Evolutionary conservation across 1,139 yeast species (phyloP), one percentile per base, ranked within the genome.

Genomic region (Saccharomyces hybrid): DNA sequence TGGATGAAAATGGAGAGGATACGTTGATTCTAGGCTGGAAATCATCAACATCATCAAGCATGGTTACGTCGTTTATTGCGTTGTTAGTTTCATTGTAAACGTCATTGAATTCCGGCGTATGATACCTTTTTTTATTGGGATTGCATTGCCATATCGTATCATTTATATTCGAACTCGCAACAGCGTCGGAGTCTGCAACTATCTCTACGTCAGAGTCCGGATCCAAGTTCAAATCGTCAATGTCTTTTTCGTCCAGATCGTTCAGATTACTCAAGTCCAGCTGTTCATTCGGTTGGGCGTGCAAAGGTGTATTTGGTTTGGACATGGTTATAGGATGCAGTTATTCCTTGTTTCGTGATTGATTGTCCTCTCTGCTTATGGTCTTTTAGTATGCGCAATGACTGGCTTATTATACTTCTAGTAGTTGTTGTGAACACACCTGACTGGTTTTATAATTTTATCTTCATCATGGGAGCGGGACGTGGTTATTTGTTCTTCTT

Each of bases 231-330:
- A 70, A 55, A 46, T 65, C 71, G 46, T 64, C 58, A 11, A 70
- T 60, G 47, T 69, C 72, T 19, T 59, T 56, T 8, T 64, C 69
- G 52, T 64, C 67, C 42, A 69, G 50, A 54, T 67, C 71, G 13
- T 64, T 61, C 5, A 78, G 52, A 44, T 59, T 58, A 53, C 62
- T 57, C 19, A 65, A 54, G 50, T 63, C 60, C 2, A 76, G 66
- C 57, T 76, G 79, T 58, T 75, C 77, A 59, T 78, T 71, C 2
- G 82, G 73, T n/a, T 65, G 73, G 3, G 80, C 79, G 58, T 77
- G 82, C 38, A 64, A 57, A 5, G 83, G 83, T 2, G 83, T 78
- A 1, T 69, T 70, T 4, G 83, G 82, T 51, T 66, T 62, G 46
- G 66, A 57, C 59, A 57, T 57, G 3, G 16, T 50, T 26, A 31